Evolutionary conservation across 2,329 filamentous ascomycete species (phyloP).

Genomic region (Penicillium oxalicum): DNA sequence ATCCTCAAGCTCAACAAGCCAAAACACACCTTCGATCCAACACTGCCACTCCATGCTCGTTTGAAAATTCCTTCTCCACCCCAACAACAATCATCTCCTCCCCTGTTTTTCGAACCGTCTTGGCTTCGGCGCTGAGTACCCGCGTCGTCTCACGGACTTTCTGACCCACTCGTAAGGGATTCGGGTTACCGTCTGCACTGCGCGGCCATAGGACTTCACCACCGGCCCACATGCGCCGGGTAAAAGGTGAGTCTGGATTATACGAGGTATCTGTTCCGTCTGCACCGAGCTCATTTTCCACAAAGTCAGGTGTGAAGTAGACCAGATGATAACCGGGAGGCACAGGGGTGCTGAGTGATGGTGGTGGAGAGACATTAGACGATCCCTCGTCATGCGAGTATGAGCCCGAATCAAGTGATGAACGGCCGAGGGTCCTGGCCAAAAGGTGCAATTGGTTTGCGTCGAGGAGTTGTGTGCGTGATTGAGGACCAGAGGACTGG

Average conservation of each 20-base stretch:
- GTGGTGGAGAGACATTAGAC: constrained; percentile 18
- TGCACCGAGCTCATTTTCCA: constrained; percentile 50
- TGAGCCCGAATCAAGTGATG: constrained; percentile 36
- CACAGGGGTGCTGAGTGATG: constrained; percentile 43
- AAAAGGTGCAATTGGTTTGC: constrained; percentile 60
- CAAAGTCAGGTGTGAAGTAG: constrained; percentile 56
- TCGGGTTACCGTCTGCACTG: constrained; percentile 22
- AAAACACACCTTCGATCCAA: constrained; percentile 47
- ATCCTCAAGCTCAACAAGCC: too few relatives aligned
- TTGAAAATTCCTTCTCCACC: constrained; percentile 56
- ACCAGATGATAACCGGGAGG: constrained; percentile 58
- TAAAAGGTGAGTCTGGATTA: constrained; percentile 56
- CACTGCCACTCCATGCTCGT: constrained; percentile 47
- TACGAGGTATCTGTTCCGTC: constrained; percentile 59
- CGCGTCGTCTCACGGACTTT: constrained; percentile 52
- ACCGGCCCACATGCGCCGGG: constrained; percentile 62
- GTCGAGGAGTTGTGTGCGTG: constrained; percentile 51
- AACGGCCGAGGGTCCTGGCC: constrained; percentile 52
- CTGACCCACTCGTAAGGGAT: constrained; percentile 50
- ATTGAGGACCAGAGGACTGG: constrained; percentile 38
- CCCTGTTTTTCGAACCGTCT: constrained; percentile 49
- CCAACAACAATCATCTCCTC: constrained; percentile 61
- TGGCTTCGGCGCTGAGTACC: constrained; percentile 50
- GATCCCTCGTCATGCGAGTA: constrained; percentile 18
- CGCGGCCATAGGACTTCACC: constrained; percentile 52